A percentile compares a stretch with the other conserved stretches of the same genome.
phyloP scores from a whole-genome alignment of 202 grass and related monocot species.

The Schoenoplectus tabernaemontani region DNA sequence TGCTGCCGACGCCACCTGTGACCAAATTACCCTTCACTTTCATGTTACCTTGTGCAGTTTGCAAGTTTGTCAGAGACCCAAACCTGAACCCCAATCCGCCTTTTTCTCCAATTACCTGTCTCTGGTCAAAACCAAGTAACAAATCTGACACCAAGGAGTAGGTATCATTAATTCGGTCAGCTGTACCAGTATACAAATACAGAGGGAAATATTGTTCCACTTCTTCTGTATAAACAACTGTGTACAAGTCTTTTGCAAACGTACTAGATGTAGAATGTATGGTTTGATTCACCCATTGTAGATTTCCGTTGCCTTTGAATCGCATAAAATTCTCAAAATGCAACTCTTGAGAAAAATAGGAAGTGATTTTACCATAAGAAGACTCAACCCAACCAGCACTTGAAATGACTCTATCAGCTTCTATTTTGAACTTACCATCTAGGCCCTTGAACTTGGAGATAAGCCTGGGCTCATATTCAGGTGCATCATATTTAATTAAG shows the following conservation, averaged over 20 bases:
- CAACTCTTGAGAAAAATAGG: conserved; percentile 50
- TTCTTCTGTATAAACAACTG: conserved; percentile 6
- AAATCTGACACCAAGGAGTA: conserved; percentile 41
- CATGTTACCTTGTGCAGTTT: conserved; percentile 50
- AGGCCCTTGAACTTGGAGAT: conserved; percentile 38
- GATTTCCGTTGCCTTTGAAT: conserved; percentile 36
- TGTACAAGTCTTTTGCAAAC: conserved; percentile 1
- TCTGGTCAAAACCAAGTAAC: conserved; percentile 45
- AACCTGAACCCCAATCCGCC: conserved; percentile 23
- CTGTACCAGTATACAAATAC: conserved; percentile 44
- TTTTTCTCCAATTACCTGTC: conserved; percentile 19
- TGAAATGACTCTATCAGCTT: conserved; percentile 47
- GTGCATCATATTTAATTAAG: conserved; percentile 45
- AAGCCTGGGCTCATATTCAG: conserved; percentile 31
- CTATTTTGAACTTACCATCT: conserved; percentile 44
- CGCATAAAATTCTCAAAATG: conserved; percentile 47
- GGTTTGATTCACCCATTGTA: conserved; percentile 58
- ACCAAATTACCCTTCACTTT: conserved; percentile 50
- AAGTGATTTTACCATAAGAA: conserved; percentile 63
- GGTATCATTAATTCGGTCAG: conserved; percentile 29
- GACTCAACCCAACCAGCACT: conserved; percentile 66
- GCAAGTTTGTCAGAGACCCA: conserved; percentile 36
- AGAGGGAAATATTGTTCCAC: conserved; percentile 62
- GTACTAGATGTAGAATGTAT: conserved; percentile 34
- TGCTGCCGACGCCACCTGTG: conserved; percentile 39